phyloP scores from a whole-genome alignment of 768 basidiomycete genomes.

The Tulasnella sp. region DNA sequence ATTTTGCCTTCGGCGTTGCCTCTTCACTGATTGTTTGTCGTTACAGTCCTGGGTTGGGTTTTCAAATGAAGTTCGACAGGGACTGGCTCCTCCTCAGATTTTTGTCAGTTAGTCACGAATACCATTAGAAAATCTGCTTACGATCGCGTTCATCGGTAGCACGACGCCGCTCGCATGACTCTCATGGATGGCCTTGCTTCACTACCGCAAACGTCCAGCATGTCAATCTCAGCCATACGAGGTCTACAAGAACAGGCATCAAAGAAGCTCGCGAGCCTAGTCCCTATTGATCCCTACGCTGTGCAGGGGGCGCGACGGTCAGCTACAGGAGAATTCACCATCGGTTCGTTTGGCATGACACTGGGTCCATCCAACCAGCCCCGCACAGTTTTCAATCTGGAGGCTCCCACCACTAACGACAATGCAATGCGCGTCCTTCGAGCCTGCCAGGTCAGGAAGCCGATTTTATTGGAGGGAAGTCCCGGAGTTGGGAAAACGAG shows the following conservation, averaged over 20 bases:
- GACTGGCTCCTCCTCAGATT: conserved; percentile 39
- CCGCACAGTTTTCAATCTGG: conserved; percentile 55
- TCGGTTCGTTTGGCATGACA: conserved; percentile 66
- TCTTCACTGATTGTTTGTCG: not conserved
- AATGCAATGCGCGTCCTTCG: conserved; percentile 84
- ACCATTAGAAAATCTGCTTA: too few relatives aligned
- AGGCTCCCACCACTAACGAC: conserved; percentile 77
- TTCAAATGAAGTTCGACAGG: conserved; percentile 39
- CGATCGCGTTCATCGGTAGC: conserved; percentile 44
- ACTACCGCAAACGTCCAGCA: conserved; percentile 57
- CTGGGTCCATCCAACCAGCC: conserved; percentile 40
- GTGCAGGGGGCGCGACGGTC: not conserved
- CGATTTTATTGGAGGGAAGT: conserved; percentile 91
- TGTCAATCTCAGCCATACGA: conserved; percentile 48
- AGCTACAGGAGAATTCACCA: conserved; percentile 30
- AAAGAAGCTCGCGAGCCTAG: conserved; percentile 43
- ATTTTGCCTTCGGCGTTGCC: not conserved
- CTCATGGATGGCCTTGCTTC: conserved; percentile 82
- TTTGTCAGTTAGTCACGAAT: conserved; percentile 45
- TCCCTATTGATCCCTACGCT: conserved; percentile 32
- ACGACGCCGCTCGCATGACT: conserved; percentile 88
- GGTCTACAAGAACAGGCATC: conserved; percentile 51
- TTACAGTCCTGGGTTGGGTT: conserved; percentile 87
- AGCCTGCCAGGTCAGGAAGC: conserved; percentile 81
- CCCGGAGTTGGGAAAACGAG: conserved; percentile 98